These are phyloP conservation scores for Pythium coloratum DNA, from an alignment of 352 stramenopile species.

Conservation along the genomic window DNA sequence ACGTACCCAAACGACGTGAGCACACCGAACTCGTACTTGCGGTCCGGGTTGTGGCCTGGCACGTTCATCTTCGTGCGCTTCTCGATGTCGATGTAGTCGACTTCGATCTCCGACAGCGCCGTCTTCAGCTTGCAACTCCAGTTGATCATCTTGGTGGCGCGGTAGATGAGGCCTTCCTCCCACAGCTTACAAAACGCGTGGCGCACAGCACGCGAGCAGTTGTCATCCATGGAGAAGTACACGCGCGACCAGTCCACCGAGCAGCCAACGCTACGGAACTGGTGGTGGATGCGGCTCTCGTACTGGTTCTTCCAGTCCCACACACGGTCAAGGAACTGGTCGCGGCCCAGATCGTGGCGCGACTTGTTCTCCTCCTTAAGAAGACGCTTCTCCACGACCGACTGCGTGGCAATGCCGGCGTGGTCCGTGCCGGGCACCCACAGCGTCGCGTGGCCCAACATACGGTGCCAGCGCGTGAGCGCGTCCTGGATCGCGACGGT, in stretches of 20 bases:
- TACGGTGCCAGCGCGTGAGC: constrained; percentile 97
- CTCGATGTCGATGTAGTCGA: constrained; percentile 99
- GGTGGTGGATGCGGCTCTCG: constrained; percentile 82
- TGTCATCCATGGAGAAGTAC: constrained; percentile 99
- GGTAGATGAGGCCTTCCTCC: constrained; percentile 96
- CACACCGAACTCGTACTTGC: constrained; percentile 99
- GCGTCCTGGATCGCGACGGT: constrained; percentile 98
- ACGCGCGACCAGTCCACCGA: constrained; percentile 97
- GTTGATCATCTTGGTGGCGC: constrained; percentile 98
- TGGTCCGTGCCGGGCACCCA: constrained; percentile 98
- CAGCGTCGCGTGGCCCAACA: constrained; percentile 96
- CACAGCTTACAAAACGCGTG: constrained; percentile 96
- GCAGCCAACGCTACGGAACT: constrained; percentile 91
- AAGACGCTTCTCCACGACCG: constrained; percentile 89
- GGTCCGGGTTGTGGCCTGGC: constrained; percentile 93
- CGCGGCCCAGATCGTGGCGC: constrained; percentile 88
- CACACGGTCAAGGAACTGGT: constrained; percentile 93
- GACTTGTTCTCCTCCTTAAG: constrained; percentile 81
- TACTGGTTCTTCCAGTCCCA: constrained; percentile 97
- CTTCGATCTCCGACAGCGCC: constrained; percentile 95
- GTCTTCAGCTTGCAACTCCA: constrained; percentile 99
- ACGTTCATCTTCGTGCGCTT: constrained; percentile 95
- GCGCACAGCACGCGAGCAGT: constrained; percentile 95
- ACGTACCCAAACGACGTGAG: constrained; percentile 98
- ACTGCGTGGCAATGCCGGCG: constrained; percentile 97